Evolutionary conservation across 768 basidiomycete species (phyloP).

Genomic region (Nidula microcarpa): DNA sequence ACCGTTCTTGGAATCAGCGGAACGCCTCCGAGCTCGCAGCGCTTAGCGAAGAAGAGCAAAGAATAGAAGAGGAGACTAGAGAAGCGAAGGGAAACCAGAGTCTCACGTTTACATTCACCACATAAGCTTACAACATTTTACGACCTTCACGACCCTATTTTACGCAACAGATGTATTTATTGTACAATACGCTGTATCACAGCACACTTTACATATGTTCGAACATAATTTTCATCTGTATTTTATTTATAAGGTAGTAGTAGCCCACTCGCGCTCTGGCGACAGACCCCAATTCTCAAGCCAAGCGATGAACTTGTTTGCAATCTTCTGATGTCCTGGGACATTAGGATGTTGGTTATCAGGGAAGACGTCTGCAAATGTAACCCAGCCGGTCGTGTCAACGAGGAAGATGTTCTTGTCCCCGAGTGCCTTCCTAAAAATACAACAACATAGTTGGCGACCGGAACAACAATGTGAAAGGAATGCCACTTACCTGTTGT

Average conservation of each 20-base stretch:
- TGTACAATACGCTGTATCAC: background rate
- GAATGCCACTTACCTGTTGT: conserved; percentile 22
- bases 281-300: conserved; percentile 43
- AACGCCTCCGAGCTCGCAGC: conserved; percentile 13
- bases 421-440: conserved; percentile 30
- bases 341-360: conserved; percentile 48
- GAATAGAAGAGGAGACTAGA: conserved; percentile 18
- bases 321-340: conserved; percentile 44
- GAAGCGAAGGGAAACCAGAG: conserved; percentile 30
- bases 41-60: conserved; percentile 18
- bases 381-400: conserved; percentile 55
- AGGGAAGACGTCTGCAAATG: conserved; percentile 46
- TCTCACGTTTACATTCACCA: conserved; percentile 27
- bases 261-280: background rate
- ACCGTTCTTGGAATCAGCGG: conserved; percentile 20
- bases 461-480: background rate
- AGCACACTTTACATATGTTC: background rate
- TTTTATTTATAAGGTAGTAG: background rate
- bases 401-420: conserved; percentile 50
- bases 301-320: conserved; percentile 41
- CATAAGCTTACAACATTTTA: conserved; percentile 6
- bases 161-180: background rate
- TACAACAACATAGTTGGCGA: background rate
- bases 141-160: background rate
- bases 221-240: background rate